Evolutionary conservation across 495 filamentous ascomycete genomes (phyloP), one percentile per base, ranked within the genome.

Genomic region (Neurospora pannonica): DNA sequence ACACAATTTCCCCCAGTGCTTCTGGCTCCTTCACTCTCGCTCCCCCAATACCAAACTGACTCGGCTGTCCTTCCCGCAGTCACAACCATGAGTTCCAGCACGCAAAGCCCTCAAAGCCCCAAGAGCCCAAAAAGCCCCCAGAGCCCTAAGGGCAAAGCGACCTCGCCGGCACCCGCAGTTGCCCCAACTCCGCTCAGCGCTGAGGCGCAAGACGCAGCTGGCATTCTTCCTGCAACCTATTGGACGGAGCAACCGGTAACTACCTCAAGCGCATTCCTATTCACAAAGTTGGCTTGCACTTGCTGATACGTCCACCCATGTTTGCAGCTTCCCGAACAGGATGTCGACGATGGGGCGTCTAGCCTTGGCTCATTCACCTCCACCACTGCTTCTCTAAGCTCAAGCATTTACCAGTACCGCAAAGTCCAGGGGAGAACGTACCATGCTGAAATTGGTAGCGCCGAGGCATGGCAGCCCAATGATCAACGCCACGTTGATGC

Each of bases 401-500:
- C 71, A 1, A 72, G 43, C 42, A 72, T 72, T 38, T 36, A 2
- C 31, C 24, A 72, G 10, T 72, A 72, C 31, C 40, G 71, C 4
- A 38, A 72, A 21, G 34, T 72, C 11, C 71, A 72, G 10, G 71
- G 71, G 15, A 62, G 71, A 37, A 72, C 71, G 3, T 75, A 40
- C 17, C 40, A 38, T 73, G 85, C 76, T 60, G 79, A 81, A 17
- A 74, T 75, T 71, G 40, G 77, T 72, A 34, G 77, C 79, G 82
- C 81, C 38, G 74, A 80, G 24, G 77, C 76, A 43, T 75, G 86
- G 77, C 74, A 75, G 13, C 78, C 82, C 9, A 83, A 84, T 38
- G 83, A 85, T 71, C 74, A 83, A 24, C 71, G 75, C 69, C 81
- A 84, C 60, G 39, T 79, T 8, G 77, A 77, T 28, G 73, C 73